Conservation (phyloP, 345 rosid genomes). For the Capsella bursapastoris region DNA sequence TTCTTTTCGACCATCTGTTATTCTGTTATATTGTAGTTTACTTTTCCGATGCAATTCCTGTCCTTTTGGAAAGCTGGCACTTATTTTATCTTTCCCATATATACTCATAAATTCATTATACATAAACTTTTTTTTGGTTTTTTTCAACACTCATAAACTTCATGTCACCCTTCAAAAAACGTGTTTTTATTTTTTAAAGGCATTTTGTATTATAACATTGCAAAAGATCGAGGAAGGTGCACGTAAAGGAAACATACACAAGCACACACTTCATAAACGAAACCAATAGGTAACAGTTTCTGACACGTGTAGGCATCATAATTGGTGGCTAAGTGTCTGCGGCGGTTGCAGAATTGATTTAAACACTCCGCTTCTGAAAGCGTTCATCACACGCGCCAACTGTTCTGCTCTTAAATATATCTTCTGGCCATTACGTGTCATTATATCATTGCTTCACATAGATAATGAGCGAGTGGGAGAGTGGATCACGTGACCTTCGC, state of each 20-base stretch:
- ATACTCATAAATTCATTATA: background rate
- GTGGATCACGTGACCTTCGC: constrained; percentile 39
- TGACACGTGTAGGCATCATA: constrained; percentile 17
- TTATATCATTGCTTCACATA: background rate
- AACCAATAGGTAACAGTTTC: background rate
- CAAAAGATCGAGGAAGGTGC: background rate
- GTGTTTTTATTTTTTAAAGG: too few relatives aligned
- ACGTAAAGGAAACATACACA: constrained; percentile 14
- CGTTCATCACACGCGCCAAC: background rate
- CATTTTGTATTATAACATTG: background rate
- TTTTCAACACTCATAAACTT: too few relatives aligned
- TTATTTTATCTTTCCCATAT: too few relatives aligned
- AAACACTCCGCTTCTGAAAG: background rate
- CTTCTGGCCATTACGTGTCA: background rate
- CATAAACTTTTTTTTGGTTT: too few relatives aligned
- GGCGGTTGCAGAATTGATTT: constrained; percentile 23
- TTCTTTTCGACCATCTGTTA: too few relatives aligned
- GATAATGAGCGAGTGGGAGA: constrained; percentile 23
- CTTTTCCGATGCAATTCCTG: background rate
- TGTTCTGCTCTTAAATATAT: background rate
- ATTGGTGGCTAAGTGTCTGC: constrained; percentile 23
- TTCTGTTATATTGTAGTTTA: background rate
- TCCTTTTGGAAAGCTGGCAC: background rate
- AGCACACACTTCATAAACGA: background rate
- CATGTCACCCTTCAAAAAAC: too few relatives aligned